Conservation (phyloP, 1,284 basidiomycete species). For the Agaricales sp. region DNA sequence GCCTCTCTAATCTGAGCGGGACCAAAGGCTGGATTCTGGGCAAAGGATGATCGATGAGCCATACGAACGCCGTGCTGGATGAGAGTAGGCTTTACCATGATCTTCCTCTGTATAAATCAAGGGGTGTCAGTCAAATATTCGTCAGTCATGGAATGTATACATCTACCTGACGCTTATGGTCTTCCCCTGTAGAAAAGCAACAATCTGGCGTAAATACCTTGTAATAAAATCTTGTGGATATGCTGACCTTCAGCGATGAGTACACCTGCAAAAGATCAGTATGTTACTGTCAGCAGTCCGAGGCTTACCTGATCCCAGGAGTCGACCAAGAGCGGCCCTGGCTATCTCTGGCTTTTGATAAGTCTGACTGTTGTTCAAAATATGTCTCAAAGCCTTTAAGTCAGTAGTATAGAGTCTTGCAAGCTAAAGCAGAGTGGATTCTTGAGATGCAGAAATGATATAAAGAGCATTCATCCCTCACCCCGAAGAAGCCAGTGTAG, state of each 20-base stretch:
- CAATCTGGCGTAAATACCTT: too few species aligned
- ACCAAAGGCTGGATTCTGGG: neutral
- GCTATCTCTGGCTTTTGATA: neutral
- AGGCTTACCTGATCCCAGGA: neutral
- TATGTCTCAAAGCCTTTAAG: neutral
- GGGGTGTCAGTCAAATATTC: neutral
- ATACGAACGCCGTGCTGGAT: too few species aligned
- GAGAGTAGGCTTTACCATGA: too few species aligned
- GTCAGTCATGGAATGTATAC: neutral
- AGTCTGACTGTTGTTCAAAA: neutral
- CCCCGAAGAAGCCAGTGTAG: neutral
- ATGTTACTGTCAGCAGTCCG: neutral
- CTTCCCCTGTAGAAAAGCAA: neutral
- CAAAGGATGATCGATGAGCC: neutral
- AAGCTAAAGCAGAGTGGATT: neutral
- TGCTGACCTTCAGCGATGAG: neutral
- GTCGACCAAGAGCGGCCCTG: neutral
- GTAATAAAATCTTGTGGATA: too few species aligned
- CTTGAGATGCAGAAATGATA: neutral
- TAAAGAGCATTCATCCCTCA: neutral
- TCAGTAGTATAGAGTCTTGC: constrained; percentile 1
- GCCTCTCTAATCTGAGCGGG: neutral
- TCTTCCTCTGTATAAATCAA: constrained; percentile 5
- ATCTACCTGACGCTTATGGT: neutral
- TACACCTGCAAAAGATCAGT: neutral